phyloP scores from a whole-genome alignment of 768 basidiomycete genomes.

The Hebeloma cylindrosporum region DNA sequence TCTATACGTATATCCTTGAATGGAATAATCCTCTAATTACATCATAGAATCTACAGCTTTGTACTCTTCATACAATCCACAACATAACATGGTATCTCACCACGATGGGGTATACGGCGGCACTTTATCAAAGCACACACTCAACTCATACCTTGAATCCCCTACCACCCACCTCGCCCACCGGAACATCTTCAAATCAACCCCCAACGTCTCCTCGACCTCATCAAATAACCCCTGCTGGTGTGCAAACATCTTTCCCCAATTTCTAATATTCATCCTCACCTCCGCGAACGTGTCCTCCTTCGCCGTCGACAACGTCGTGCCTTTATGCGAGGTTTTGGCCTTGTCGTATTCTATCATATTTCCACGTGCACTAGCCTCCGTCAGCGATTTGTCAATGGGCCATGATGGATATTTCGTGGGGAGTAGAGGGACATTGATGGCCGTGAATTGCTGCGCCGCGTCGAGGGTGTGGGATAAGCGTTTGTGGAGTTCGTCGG shows the following conservation, averaged over 20 bases:
- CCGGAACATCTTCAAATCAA: too few relatives aligned
- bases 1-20: too few relatives aligned
- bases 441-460: slow-evolving; percentile 22
- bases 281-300: slow-evolving; percentile 32
- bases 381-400: slow-evolving; percentile 13
- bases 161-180: too few relatives aligned
- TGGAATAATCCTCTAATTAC: too few relatives aligned
- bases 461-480: slow-evolving; percentile 25
- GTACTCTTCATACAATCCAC: too few relatives aligned
- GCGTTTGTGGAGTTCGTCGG: slow-evolving; percentile 24
- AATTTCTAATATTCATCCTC: slow-evolving; percentile 23
- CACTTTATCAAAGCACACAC: too few relatives aligned
- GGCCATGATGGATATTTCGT: slow-evolving; percentile 16
- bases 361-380: slow-evolving; percentile 21
- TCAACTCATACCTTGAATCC: too few relatives aligned
- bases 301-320: slow-evolving; percentile 15
- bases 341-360: slow-evolving; percentile 19
- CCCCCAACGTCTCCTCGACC: slow-evolving; percentile 16
- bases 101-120: too few relatives aligned
- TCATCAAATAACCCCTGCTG: slow-evolving; percentile 18
- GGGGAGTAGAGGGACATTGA: slow-evolving; percentile 18
- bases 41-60: too few relatives aligned
- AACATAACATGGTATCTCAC: too few relatives aligned
- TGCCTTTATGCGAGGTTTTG: slow-evolving; percentile 9
- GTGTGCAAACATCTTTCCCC: slow-evolving; percentile 22